A percentile compares a stretch with the other conserved stretches of the same genome.
Evolutionary conservation across 306 rosid species (phyloP).

Genomic region (Quercus alba): DNA sequence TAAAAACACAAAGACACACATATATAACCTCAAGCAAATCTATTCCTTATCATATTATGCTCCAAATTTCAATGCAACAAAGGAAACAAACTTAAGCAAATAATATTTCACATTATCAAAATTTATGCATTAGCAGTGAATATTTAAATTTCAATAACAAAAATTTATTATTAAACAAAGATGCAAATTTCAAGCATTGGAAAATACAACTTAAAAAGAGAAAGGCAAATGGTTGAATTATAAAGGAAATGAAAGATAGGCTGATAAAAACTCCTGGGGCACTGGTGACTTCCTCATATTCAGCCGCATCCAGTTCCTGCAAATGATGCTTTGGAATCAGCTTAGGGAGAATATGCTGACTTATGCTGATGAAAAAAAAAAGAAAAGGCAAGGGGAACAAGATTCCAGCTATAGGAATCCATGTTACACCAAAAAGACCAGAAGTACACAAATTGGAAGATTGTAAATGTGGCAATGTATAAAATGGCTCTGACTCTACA

Average conservation of each 20-base stretch:
- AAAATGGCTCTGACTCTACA: constrained; percentile 68
- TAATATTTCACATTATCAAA: too few species aligned
- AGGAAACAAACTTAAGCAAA: too few species aligned
- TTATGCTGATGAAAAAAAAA: constrained; percentile 60
- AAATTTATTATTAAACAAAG: too few species aligned
- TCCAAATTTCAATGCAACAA: too few species aligned
- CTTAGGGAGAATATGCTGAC: constrained; percentile 73
- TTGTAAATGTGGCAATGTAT: constrained; percentile 54
- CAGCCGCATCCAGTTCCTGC: constrained; percentile 73
- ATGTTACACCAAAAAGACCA: constrained; percentile 67
- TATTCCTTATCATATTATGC: too few species aligned
- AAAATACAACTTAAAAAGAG: too few species aligned
- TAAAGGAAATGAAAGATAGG: constrained; percentile 16
- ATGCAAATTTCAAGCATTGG: too few species aligned
- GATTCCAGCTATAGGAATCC: constrained; percentile 88
- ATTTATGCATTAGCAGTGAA: too few species aligned
- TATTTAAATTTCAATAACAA: too few species aligned
- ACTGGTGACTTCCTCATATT: constrained; percentile 65
- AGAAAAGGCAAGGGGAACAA: constrained; percentile 61
- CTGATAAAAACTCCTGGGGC: constrained; percentile 34
- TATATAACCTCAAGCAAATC: too few species aligned
- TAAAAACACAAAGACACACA: too few species aligned
- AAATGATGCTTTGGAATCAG: constrained; percentile 50
- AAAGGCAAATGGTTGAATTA: too few species aligned
- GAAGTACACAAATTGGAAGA: constrained; percentile 64